Evolutionary conservation across 345 rosid genomes (phyloP).

Genomic region (Aegle marmelos): DNA sequence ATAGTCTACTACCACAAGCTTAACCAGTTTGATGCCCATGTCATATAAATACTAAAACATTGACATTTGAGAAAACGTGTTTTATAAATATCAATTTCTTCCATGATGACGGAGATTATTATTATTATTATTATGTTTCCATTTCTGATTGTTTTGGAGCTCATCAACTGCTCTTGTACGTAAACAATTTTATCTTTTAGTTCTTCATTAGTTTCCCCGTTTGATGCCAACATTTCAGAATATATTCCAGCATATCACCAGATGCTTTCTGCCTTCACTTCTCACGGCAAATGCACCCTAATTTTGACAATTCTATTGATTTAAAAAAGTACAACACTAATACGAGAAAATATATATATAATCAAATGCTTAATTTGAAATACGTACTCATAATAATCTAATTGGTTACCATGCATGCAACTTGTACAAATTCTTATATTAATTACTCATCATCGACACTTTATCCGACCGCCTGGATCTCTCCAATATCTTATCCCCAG

Average conservation of each 20-base stretch:
- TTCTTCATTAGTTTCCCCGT: neutral
- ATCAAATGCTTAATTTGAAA: neutral
- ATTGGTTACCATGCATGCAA: neutral
- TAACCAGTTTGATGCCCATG: neutral
- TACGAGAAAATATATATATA: neutral
- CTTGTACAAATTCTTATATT: neutral
- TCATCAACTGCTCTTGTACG: neutral
- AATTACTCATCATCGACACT: neutral
- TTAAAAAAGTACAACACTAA: neutral
- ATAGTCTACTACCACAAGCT: neutral
- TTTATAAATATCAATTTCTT: neutral
- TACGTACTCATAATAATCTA: neutral
- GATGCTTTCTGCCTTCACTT: neutral
- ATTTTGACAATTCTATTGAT: neutral
- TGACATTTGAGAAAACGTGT: neutral
- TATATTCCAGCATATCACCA: neutral
- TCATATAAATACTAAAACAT: neutral
- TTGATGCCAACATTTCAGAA: constrained; percentile 5
- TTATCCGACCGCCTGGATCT: neutral
- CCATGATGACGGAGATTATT: neutral
- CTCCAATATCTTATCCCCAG: neutral
- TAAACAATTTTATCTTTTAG: neutral
- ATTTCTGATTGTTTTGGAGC: neutral
- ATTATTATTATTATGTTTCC: neutral
- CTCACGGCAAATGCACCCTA: neutral